Base-by-base conservation (phyloP, 768 basidiomycete species). In the Panaeolus papilionaceus region DNA sequence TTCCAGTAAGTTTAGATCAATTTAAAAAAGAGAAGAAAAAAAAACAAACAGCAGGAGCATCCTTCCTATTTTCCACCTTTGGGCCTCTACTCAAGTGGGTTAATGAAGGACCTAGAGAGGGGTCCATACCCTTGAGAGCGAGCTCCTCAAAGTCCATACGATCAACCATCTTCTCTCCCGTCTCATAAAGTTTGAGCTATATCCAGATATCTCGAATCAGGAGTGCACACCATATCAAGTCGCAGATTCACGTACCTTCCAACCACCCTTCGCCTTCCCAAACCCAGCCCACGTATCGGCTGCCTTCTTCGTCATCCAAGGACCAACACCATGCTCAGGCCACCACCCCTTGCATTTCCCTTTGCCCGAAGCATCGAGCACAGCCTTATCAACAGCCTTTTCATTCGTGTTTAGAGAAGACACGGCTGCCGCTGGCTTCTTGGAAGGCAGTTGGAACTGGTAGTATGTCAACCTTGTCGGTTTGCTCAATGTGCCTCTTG, bases 121-220 rank as follows among this genome's bases (percentile, higher is more conserved):
- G 88, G 72, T 94, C 90, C 38, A 95, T 79, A 38, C 86, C 83
- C 76, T 92, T 92, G 71, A 95, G 81, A 8, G 88, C 89, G 40
- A 91, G 82, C 75, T 95, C 93, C 76, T 94, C 93, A 70, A 93
- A 94, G 63, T 93, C 93, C 68, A 93, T 81, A 23, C 85, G 82
- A 76, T 93, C 90, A 23, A 90, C 81, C 1, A 93, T 75, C 23
- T 86, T 86, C 79, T 93, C 89, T 28, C 93, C 93, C 44, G 83
- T 79, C 69, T 84, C 78, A 74, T 88, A 91, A 12, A 86, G 79
- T 75, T 83, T 87, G 33, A 86, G 75, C 92, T 94, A 69, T 37
- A 67, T 62, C 67, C 42, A n/a, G 38, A 23, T 23, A 23, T 23
- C 23, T 23, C 23, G 23, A 23, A 23, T 23, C 23, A 23, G 23